phyloP scores from a whole-genome alignment of 1,284 basidiomycete species.

The Boletus mariae region DNA sequence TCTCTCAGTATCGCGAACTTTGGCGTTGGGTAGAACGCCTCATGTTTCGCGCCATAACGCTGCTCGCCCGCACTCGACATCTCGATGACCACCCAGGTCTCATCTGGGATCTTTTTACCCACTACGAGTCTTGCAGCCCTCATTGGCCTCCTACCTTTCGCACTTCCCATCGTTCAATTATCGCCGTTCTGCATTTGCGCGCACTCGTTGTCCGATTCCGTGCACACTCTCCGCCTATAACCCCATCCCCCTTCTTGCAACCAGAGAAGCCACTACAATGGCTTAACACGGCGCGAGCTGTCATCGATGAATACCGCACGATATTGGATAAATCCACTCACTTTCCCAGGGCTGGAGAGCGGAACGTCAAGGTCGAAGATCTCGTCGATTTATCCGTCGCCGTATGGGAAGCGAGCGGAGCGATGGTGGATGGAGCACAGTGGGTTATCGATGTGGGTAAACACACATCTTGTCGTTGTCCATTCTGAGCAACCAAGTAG shows the following conservation, averaged over 20 bases:
- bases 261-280: slow-evolving; percentile 48
- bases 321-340: slow-evolving; percentile 63
- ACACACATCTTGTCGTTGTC: not conserved
- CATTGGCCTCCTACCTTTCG: slow-evolving; percentile 78
- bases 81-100: slow-evolving; percentile 38
- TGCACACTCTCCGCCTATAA: slow-evolving; percentile 16
- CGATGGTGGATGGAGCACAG: slow-evolving; percentile 51
- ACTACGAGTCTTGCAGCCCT: slow-evolving; percentile 59
- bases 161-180: slow-evolving; percentile 64
- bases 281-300: slow-evolving; percentile 59
- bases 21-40: slow-evolving; percentile 78
- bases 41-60: slow-evolving; percentile 62
- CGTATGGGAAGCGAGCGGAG: slow-evolving; percentile 74
- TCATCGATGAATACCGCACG: slow-evolving; percentile 66
- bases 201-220: slow-evolving; percentile 58
- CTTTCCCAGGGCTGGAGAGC: slow-evolving; percentile 84
- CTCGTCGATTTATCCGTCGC: slow-evolving; percentile 82
- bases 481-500: slow-evolving; percentile 34
- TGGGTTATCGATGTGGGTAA: slow-evolving; percentile 73
- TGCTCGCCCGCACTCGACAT: slow-evolving; percentile 49
- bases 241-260: slow-evolving; percentile 12
- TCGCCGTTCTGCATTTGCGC: slow-evolving; percentile 69
- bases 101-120: slow-evolving; percentile 58
- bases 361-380: slow-evolving; percentile 77
- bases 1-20: slow-evolving; percentile 63